These are phyloP conservation scores for Nemania serpens DNA, from an alignment of 2,329 filamentous ascomycete species.

Conservation along the genomic window DNA sequence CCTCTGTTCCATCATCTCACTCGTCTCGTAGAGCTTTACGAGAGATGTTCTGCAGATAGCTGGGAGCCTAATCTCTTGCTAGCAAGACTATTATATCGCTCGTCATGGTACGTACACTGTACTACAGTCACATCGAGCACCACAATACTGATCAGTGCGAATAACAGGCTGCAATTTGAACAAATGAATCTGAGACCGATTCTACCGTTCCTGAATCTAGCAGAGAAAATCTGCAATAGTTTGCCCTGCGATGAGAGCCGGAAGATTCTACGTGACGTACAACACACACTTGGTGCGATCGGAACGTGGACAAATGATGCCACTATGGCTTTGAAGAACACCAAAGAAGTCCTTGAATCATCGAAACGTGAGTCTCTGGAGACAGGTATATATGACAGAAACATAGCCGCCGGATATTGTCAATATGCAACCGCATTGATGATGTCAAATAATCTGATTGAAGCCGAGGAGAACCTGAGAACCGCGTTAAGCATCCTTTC, in stretches of 20 bases:
- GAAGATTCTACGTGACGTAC: neutral
- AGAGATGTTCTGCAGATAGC: neutral
- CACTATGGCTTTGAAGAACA: neutral
- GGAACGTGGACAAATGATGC: neutral
- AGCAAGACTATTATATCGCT: neutral
- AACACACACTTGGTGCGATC: neutral
- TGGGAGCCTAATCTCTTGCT: neutral
- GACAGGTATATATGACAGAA: neutral
- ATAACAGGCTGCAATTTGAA: neutral
- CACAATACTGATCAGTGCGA: neutral
- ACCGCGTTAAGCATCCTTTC: neutral
- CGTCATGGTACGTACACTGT: constrained; percentile 1
- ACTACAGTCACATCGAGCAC: neutral
- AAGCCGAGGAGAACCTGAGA: neutral
- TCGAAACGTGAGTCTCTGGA: neutral
- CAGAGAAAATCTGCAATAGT: neutral
- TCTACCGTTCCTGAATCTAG: neutral
- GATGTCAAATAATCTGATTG: neutral
- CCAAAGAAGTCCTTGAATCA: neutral
- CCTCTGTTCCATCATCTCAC: neutral
- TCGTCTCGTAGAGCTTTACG: neutral
- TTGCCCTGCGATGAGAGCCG: neutral
- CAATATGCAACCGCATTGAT: neutral
- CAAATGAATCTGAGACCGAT: neutral
- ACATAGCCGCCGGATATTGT: neutral